Base-by-base conservation (phyloP, 306 rosid species). In the Cicer arietinum region DNA sequence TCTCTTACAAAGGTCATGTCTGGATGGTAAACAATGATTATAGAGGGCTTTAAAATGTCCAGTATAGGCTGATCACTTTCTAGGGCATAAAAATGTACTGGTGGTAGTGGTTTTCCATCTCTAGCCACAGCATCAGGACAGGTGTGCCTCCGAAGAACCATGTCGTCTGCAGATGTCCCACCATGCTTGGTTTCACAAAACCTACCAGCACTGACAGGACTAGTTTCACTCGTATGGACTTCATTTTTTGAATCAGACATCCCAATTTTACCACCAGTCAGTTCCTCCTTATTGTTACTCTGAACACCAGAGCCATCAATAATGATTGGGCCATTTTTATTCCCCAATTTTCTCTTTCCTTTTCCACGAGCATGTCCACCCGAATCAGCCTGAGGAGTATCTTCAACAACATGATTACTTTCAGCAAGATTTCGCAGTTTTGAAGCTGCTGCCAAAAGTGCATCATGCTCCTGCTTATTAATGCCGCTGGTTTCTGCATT, bases 1-100 rank as follows among this genome's bases (percentile, higher is more conserved):
- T 91, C 96, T 82, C 98, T 84, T 60, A 94, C 98, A 86, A 94
- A 91, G 60, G 93, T 81, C 90, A 91, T 79, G 67, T 94, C 97
- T 61, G 98, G 98, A 87, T 94, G 96, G 89, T 94, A 94, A 56
- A 91, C 97, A 78, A 94, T 78, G 78, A 94, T 76, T 22, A 75
- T 58, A 71, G 96, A 87, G 50, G 98, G 98, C 79, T 87, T 89
- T 85, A 91, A 86, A 75, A 83, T 81, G 81, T 91, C 97, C 48
- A 94, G 91, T 73, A 90, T 83, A 10, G 96, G 95, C 59, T 87
- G 96, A 79, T 91, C 94, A 84, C 96, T 91, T 89, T 94, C 97
- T 50, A 90, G 83, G 72, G 93, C 97, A 91, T 87, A 84, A 85
- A 94, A 90, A 54, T 91, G 90, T 80, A 91, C 87, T 0, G 90